phyloP scores from a whole-genome alignment of 2,329 filamentous ascomycete genomes.

The Epichloe typhina region DNA sequence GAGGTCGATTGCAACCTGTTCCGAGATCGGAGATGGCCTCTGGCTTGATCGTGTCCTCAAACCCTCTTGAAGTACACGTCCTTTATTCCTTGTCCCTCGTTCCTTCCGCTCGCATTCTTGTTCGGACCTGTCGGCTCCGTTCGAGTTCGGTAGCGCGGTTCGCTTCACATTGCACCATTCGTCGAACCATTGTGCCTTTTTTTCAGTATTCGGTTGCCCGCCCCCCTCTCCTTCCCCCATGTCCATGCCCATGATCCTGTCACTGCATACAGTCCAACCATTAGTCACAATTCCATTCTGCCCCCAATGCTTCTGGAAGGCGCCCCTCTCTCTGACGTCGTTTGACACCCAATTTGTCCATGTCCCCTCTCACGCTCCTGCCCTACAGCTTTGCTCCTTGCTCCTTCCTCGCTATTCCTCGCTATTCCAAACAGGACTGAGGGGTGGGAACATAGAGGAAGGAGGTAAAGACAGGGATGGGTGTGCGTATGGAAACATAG shows the following conservation, averaged over 20 bases:
- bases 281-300: slow-evolving; percentile 9
- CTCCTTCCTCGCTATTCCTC: slow-evolving; percentile 8
- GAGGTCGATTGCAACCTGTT: neutral
- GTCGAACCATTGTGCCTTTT: neutral
- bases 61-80: neutral
- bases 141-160: neutral
- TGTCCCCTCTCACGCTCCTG: neutral
- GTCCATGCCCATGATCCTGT: neutral
- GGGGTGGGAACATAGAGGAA: neutral
- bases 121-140: neutral
- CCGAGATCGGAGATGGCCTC: neutral
- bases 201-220: neutral
- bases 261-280: slow-evolving; percentile 7
- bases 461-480: neutral
- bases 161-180: neutral
- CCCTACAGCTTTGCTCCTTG: slow-evolving; percentile 2
- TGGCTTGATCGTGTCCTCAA: neutral
- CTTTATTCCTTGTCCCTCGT: neutral
- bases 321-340: neutral
- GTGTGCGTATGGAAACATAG: no score
- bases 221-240: neutral
- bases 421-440: neutral
- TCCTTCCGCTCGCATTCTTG: neutral
- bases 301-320: slow-evolving; percentile 7
- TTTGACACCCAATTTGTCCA: neutral